These are phyloP conservation scores for Leavenworthia alabamica DNA, from an alignment of 345 rosid genomes.

Conservation along the genomic window DNA sequence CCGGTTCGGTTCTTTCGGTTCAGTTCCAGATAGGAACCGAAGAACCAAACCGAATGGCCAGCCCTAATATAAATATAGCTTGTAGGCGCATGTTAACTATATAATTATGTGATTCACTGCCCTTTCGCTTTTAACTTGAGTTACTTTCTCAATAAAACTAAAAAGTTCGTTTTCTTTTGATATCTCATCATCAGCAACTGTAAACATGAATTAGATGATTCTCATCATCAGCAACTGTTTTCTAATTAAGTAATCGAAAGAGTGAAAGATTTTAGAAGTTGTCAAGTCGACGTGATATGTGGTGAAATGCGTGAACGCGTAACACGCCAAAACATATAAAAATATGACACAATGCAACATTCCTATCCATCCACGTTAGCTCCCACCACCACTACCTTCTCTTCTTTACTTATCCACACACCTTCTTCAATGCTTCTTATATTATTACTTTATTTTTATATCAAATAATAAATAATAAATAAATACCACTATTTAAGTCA, in stretches of 20 bases:
- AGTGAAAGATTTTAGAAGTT: background rate
- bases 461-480: background rate
- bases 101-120: no score
- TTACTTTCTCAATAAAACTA: no score
- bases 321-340: background rate
- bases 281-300: conserved; percentile 26
- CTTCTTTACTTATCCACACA: conserved; percentile 26
- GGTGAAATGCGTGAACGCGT: conserved; percentile 23
- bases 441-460: no score
- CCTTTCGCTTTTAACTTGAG: no score
- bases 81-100: background rate
- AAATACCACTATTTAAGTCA: background rate
- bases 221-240: background rate
- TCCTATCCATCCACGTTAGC: conserved; percentile 31
- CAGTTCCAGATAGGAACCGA: no score
- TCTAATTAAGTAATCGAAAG: background rate
- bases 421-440: conserved; percentile 1
- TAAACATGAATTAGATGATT: no score
- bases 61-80: no score
- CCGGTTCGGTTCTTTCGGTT: no score
- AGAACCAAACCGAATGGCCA: no score
- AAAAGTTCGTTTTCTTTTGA: no score
- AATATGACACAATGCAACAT: conserved; percentile 14
- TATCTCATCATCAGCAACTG: no score
- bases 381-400: conserved; percentile 22